These are phyloP conservation scores for Aspergillus ochraceoroseus DNA, from an alignment of 2,329 filamentous ascomycete genomes.

Conservation along the genomic window DNA sequence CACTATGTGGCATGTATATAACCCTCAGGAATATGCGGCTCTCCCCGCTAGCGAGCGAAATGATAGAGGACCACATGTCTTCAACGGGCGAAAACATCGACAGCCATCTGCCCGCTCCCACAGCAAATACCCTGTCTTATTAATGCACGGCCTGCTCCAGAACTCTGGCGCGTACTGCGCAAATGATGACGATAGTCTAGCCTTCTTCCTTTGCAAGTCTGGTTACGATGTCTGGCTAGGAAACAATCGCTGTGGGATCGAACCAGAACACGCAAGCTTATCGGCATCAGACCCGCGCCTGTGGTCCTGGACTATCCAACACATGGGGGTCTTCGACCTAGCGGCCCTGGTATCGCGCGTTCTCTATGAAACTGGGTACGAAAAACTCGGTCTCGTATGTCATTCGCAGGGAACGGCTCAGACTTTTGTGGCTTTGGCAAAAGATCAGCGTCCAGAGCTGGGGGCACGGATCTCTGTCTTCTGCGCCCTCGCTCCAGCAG, in stretches of 20 bases:
- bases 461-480: slow-evolving; percentile 81
- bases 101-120: slow-evolving; percentile 25
- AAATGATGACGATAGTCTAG: slow-evolving; percentile 83
- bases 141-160: slow-evolving; percentile 86
- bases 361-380: slow-evolving; percentile 73
- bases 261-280: slow-evolving; percentile 68
- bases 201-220: slow-evolving; percentile 86
- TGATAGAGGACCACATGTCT: slow-evolving; percentile 58
- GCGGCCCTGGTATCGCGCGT: slow-evolving; percentile 75
- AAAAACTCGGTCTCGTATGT: slow-evolving; percentile 74
- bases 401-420: slow-evolving; percentile 92
- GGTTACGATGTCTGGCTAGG: slow-evolving; percentile 95
- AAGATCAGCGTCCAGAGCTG: slow-evolving; percentile 81
- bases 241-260: slow-evolving; percentile 85
- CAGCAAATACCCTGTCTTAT: slow-evolving; percentile 65
- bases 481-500: slow-evolving; percentile 83
- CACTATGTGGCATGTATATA: slow-evolving; percentile 81
- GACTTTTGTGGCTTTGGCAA: slow-evolving; percentile 79
- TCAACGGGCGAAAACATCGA: slow-evolving; percentile 43
- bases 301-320: slow-evolving; percentile 95
- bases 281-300: slow-evolving; percentile 74
- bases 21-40: slow-evolving; percentile 66
- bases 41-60: slow-evolving; percentile 44
- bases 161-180: slow-evolving; percentile 82
- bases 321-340: slow-evolving; percentile 88